Evolutionary conservation across 495 filamentous ascomycete genomes (phyloP), one percentile per base, ranked within the genome.

Genomic region (Podospora pseudopauciseta): DNA sequence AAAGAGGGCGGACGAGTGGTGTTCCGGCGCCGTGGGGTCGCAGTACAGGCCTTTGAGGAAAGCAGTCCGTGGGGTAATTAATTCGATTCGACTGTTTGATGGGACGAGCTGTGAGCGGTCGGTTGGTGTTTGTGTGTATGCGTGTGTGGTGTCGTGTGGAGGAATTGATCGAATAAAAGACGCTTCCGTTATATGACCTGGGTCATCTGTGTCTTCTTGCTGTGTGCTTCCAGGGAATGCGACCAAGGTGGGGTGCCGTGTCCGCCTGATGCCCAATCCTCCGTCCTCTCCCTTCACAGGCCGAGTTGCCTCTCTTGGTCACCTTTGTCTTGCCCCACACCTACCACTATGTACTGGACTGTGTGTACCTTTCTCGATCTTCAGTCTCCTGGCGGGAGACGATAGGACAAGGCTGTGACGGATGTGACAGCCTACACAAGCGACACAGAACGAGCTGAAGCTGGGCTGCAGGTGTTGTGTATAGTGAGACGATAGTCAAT

Each of bases 261-360:
- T 67, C 70, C 65, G 70, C 65, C 68, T 72, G 70, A 70, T 72
- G 54, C 66, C 65, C 59, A 62, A 63, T 23, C 66, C 66, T 39
- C 32, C 53, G 55, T 63, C 55, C 58, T 54, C 26, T 63, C 26
- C 55, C 55, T 58, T 58, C 0, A 6, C 39, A 54, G 63, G 44
- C 63, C 63, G 63, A 65, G 49, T 65, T 65, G 63, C 63, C 63
- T 54, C 23, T 57, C 26, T 65, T 27, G 44, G 44, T 27, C 63
- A 58, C 55, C 55, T 58, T 58, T 26, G 55, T 20, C 5, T 58
- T 5, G n/a, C 55, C 55, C 55, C 55, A 58, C 55, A 23, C 23
- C 23, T 23, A 23, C 23, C 23, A 23, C 23, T 23, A 23, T 23
- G 23, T 23, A 23, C 23, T 23, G 23, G 23, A 23, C 23, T 23